phyloP scores from a whole-genome alignment of 768 basidiomycete species.

The Calocera cornea region DNA sequence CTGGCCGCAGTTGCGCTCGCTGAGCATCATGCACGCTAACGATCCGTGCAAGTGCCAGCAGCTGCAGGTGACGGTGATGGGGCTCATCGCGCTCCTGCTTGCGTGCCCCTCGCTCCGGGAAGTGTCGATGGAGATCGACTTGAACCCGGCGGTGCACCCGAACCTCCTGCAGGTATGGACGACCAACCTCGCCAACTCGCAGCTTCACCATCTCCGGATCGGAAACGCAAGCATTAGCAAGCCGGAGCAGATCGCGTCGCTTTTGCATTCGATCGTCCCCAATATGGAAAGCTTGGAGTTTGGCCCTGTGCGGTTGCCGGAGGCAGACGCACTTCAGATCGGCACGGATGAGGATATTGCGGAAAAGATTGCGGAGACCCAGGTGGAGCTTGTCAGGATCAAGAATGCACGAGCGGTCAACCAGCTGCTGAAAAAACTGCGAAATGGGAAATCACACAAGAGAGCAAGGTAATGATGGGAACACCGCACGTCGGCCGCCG shows the following conservation, averaged over 20 bases:
- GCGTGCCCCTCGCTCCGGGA: not conserved
- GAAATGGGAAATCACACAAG: not conserved
- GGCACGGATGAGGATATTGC: not conserved
- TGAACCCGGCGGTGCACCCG: not conserved
- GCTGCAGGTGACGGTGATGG: not conserved
- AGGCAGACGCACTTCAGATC: not conserved
- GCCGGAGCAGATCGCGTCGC: not conserved
- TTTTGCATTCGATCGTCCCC: not conserved
- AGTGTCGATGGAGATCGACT: not conserved
- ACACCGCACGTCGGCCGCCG: no score
- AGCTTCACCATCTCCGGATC: not conserved
- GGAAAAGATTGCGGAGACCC: not conserved
- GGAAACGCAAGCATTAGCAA: not conserved
- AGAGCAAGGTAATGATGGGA: no score
- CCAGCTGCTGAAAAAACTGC: not conserved
- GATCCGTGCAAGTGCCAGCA: not conserved
- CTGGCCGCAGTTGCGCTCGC: not conserved
- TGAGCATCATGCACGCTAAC: not conserved
- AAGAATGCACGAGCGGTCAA: not conserved
- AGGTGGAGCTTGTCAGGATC: not conserved
- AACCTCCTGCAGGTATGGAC: not conserved
- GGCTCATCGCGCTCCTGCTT: not conserved
- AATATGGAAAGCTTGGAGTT: not conserved
- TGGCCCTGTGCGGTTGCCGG: not conserved
- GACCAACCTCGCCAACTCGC: not conserved